Conservation (phyloP, 2,329 filamentous ascomycete genomes). For the Cryphonectria naterciae region DNA sequence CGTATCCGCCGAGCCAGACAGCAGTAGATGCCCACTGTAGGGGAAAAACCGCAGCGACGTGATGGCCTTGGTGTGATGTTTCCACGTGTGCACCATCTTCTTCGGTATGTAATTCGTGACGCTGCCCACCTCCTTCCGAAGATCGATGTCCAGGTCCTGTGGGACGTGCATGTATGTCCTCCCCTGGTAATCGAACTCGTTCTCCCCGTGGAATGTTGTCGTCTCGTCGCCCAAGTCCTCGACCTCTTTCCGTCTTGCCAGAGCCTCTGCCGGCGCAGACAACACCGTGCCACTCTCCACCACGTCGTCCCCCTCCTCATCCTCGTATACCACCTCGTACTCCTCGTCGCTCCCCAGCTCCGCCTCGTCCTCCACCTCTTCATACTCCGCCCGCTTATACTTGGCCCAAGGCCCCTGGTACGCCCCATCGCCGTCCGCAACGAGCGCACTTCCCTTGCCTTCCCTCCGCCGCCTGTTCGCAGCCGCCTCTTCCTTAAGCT, state of each 20-base stretch:
- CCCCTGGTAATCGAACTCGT: conserved; percentile 90
- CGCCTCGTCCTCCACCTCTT: conserved; percentile 73
- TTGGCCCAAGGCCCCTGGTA: conserved; percentile 96
- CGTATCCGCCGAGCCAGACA: conserved; percentile 87
- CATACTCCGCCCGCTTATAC: conserved; percentile 74
- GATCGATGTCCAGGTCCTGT: conserved; percentile 83
- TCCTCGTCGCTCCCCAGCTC: conserved; percentile 80
- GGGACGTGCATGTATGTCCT: conserved; percentile 98
- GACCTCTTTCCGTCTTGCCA: conserved; percentile 60
- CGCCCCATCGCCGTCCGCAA: conserved; percentile 83
- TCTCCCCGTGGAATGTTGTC: conserved; percentile 81
- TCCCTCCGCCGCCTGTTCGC: conserved; percentile 75
- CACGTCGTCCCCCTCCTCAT: conserved; percentile 68
- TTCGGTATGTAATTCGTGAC: conserved; percentile 92
- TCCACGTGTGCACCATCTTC: conserved; percentile 91
- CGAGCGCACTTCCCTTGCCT: conserved; percentile 78
- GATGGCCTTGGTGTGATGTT: conserved; percentile 80
- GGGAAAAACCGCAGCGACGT: conserved; percentile 92
- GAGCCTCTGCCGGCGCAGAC: conserved; percentile 57
- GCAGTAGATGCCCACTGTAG: conserved; percentile 79
- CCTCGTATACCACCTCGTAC: conserved; percentile 77
- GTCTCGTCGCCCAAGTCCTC: conserved; percentile 73
- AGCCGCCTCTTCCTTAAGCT: conserved; percentile 73
- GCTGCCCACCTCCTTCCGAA: conserved; percentile 79
- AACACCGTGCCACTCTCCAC: conserved; percentile 67